phyloP scores from a whole-genome alignment of 2,329 filamentous ascomycete species.

The Beauveria rudraprayagi region DNA sequence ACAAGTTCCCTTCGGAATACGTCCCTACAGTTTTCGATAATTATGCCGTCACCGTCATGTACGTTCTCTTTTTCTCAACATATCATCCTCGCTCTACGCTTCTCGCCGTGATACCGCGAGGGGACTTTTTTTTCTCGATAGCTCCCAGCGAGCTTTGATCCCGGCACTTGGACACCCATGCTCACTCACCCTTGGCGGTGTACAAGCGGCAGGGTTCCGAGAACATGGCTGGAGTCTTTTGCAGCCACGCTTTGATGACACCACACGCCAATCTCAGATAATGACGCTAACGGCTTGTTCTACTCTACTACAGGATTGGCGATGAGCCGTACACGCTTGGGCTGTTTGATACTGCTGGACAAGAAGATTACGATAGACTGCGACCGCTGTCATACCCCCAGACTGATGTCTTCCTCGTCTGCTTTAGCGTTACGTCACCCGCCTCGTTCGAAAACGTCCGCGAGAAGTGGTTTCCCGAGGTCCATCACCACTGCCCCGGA shows the following conservation, averaged over 20 bases:
- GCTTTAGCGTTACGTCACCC: slow-evolving; percentile 95
- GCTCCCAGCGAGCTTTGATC: not conserved
- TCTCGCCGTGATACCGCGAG: not conserved
- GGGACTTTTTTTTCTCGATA: not conserved
- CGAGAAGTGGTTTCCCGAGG: slow-evolving; percentile 98
- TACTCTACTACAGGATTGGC: slow-evolving; percentile 65
- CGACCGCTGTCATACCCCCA: slow-evolving; percentile 95
- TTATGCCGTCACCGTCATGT: slow-evolving; percentile 99
- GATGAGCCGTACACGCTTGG: slow-evolving; percentile 97
- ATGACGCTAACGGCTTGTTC: not conserved
- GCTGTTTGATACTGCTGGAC: slow-evolving; percentile 95
- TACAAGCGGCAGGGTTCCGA: not conserved
- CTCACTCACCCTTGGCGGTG: not conserved
- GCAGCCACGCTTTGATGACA: not conserved
- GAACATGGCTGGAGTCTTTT: not conserved
- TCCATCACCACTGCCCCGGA: slow-evolving; percentile 96
- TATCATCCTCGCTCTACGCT: not conserved
- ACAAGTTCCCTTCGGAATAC: slow-evolving; percentile 99
- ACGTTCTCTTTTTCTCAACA: slow-evolving; percentile 38
- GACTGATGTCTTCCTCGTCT: slow-evolving; percentile 97
- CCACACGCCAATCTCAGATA: not conserved
- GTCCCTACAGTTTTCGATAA: slow-evolving; percentile 99
- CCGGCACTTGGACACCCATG: not conserved
- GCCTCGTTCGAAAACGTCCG: slow-evolving; percentile 98
- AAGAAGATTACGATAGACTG: slow-evolving; percentile 98